Evolutionary conservation across 805 yeast genomes (phyloP), one percentile per base, ranked within the genome.

Genomic region (Hanseniaspora nectarophila): DNA sequence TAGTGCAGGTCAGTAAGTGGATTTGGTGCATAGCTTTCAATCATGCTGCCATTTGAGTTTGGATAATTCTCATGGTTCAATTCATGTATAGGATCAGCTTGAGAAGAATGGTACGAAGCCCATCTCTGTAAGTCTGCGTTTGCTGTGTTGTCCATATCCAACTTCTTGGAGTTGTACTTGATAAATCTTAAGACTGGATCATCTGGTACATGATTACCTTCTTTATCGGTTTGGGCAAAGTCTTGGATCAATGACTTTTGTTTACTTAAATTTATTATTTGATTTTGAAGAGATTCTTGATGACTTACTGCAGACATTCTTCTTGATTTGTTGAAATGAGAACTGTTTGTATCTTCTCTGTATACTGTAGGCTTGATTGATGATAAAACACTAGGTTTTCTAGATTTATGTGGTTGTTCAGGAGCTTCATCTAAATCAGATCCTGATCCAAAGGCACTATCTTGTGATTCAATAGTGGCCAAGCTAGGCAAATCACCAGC

Each of bases 231-330:
- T 43, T 63, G 61, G 0, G 69, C 62, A 57, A 77, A 78, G 45
- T 74, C 75, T 33, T 68, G 62, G 38, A 78, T 73, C n/a, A 78
- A 67, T 52, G 53, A 49, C 32, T 49, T 49, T 20, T 49, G 34
- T n/a, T 42, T 49, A 15, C 35, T 28, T 5, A 49, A 13, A 15
- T 23, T 16, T 5, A 42, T 7, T 5, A 42, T 16, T 24, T 49
- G 45, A 28, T 32, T 42, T 34, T 42, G 44, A 12, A 49, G 15
- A n/a, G 46, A 42, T 34, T 31, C 44, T 34, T 49, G 53, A 16
- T 42, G 38, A 28, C 54, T 44, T 10, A 38, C 6, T 2, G 21
- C 23, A 1, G 54, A 51, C 29, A 31, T 21, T 38, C 49, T 51
- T 44, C 50, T 53, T 7, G 47, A 18, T 35, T 43, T 51, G n/a